phyloP scores from a whole-genome alignment of 139 green algal genomes.

The Coelastrella sp. region DNA sequence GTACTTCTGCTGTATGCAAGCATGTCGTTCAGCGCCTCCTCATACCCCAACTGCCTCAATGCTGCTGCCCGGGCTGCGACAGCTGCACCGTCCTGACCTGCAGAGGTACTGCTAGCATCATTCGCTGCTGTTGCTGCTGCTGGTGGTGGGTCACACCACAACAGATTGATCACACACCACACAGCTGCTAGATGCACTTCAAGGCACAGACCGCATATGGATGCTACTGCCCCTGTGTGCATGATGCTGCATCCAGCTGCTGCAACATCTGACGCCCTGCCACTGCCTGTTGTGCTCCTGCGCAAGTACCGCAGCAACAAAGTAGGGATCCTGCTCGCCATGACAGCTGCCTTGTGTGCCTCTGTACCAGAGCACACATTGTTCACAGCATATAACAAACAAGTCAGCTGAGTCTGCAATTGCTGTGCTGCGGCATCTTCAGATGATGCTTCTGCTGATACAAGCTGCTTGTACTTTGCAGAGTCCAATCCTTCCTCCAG shows the following conservation, averaged over 20 bases:
- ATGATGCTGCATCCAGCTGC: constrained; percentile 9
- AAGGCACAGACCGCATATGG: too few relatives aligned
- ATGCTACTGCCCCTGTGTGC: not conserved
- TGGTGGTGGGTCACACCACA: not conserved
- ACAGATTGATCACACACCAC: constrained; percentile 69
- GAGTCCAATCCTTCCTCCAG: constrained; percentile 60
- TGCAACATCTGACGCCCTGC: not conserved
- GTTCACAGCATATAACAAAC: constrained; percentile 52
- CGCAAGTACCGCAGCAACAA: constrained; percentile 53
- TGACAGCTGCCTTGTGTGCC: constrained; percentile 50
- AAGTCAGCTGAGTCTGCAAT: not conserved
- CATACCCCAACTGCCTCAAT: constrained; percentile 44
- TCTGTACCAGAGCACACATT: constrained; percentile 57
- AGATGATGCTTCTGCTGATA: constrained; percentile 34
- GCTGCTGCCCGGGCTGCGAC: constrained; percentile 26
- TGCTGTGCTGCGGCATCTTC: not conserved
- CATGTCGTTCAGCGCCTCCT: constrained; percentile 40
- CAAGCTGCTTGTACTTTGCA: not conserved
- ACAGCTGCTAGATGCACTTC: constrained; percentile 54
- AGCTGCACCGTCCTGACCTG: not conserved
- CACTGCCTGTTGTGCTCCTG: not conserved
- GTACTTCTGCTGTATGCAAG: not conserved
- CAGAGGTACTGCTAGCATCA: not conserved
- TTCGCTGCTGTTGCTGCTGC: not conserved
- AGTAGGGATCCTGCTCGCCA: constrained; percentile 34